A percentile compares a stretch with the other conserved stretches of the same genome.
Evolutionary conservation across 305 asterid genomes (phyloP).

Genomic region (Vinca major): DNA sequence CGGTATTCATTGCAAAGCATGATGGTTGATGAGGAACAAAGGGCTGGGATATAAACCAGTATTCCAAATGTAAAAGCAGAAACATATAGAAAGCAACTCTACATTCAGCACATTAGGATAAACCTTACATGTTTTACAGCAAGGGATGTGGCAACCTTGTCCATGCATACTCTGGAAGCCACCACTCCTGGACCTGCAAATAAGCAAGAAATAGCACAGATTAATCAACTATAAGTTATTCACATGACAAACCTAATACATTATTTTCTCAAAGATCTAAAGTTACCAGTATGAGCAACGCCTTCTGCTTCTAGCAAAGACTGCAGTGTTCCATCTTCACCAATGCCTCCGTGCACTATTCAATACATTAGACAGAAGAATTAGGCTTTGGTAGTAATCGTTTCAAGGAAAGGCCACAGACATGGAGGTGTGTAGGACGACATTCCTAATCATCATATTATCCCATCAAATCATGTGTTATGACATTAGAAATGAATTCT

Average conservation of each 20-base stretch:
- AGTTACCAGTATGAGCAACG: slow-evolving; percentile 60
- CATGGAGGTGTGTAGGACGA: not conserved
- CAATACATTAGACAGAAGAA: slow-evolving; percentile 17
- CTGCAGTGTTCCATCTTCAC: slow-evolving; percentile 90
- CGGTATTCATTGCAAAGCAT: slow-evolving; percentile 1
- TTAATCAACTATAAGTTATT: slow-evolving; percentile 17
- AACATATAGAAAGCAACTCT: not conserved
- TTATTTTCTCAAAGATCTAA: not conserved
- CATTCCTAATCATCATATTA: not conserved
- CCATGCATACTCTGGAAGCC: slow-evolving; percentile 83
- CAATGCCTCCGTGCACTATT: slow-evolving; percentile 90
- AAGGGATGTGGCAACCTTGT: slow-evolving; percentile 77
- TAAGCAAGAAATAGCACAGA: slow-evolving; percentile 18
- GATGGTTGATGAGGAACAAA: not conserved
- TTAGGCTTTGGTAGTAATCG: not conserved
- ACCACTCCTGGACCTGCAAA: slow-evolving; percentile 60
- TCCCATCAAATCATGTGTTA: not conserved
- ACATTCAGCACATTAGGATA: slow-evolving; percentile 9
- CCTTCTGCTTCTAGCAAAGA: slow-evolving; percentile 64
- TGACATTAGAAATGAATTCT: slow-evolving; percentile 1
- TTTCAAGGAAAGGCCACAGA: not conserved
- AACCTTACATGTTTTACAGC: slow-evolving; percentile 70
- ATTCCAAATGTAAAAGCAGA: not conserved
- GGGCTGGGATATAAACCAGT: not conserved
- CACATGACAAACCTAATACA: not conserved